These are phyloP conservation scores for Xanthoconium purpureum DNA, from an alignment of 768 basidiomycete species.

Conservation along the genomic window DNA sequence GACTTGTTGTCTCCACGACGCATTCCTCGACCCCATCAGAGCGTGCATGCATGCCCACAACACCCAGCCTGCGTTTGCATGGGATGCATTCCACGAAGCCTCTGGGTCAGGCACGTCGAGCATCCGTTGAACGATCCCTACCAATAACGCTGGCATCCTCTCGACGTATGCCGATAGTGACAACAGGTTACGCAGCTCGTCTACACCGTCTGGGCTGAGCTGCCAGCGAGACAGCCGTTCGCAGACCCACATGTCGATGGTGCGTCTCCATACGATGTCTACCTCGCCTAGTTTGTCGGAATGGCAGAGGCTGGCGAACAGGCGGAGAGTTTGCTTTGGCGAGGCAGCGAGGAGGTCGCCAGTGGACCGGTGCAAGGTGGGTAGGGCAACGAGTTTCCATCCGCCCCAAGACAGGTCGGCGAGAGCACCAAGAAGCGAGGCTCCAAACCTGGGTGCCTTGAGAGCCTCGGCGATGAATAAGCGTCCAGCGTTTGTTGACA, in stretches of 20 bases:
- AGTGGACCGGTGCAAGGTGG: constrained; percentile 53
- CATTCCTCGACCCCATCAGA: constrained; percentile 37
- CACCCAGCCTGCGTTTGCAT: constrained; percentile 50
- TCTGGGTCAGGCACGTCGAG: constrained; percentile 32
- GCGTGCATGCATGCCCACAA: constrained; percentile 58
- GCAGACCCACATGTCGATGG: constrained; percentile 49
- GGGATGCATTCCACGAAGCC: constrained; percentile 32
- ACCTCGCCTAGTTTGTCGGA: constrained; percentile 53
- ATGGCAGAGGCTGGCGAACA: constrained; percentile 49
- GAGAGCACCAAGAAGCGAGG: constrained; percentile 57
- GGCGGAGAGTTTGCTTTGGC: constrained; percentile 41
- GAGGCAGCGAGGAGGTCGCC: constrained; percentile 44
- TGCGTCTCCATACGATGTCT: constrained; percentile 58
- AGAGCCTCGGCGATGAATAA: constrained; percentile 39
- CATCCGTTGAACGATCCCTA: constrained; percentile 42
- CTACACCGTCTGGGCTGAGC: constrained; percentile 39
- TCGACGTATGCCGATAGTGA: constrained; percentile 52
- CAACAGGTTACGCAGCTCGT: constrained; percentile 54
- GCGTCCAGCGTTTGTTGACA: constrained; percentile 41
- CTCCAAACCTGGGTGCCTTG: constrained; percentile 39
- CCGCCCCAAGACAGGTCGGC: constrained; percentile 71
- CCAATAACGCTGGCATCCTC: constrained; percentile 39
- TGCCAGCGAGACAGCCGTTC: constrained; percentile 42
- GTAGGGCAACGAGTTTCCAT: constrained; percentile 68
- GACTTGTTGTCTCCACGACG: constrained; percentile 47